Base-by-base conservation (phyloP, 441 rosid genomes). In the Metrosideros polymorpha region DNA sequence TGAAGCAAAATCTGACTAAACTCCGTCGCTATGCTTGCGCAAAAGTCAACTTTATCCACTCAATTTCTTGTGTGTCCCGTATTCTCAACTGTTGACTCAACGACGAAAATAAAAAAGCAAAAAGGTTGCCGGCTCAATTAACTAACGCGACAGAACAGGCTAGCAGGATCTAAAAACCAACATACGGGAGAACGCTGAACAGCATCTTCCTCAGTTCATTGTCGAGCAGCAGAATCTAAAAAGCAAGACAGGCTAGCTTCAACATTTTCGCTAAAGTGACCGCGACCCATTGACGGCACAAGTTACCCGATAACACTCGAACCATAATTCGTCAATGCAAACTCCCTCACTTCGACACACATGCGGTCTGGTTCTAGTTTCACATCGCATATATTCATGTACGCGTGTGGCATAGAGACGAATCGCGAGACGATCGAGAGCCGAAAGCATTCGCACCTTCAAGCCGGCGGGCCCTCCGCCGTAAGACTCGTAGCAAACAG, bases 381-480 rank as follows among this genome's bases (percentile, higher is more conserved):
- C 75, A 9, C 0, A 7, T 30, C 42, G 42, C 42, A 17, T 17
- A 18, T 7, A 30, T 43, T 2, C 17, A 27, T 14, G 19, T 3
- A 6, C 3, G 4, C 66, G 19, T 7, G 66, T 17, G n/a, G 19
- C 2, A 59, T 1, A 29, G 15, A 35, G n/a, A 71, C 22, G n/a
- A 35, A 35, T 35, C 79, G 2, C 15, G 47, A 66, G 9, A 13
- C 14, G 14, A 35, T n/a, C 45, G 13, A 39, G 52, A 82, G 49
- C 17, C 39, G 57, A 32, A 49, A 59, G 52, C 25, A 25, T 66
- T 43, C 7, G 24, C 35, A 29, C 95, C 95, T 92, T 91, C 75
- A 93, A 91, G 49, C 88, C 94, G 59, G 94, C 88, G 27, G 89
- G 85, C 29, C 95, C 95, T 79, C 94, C 94, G 24, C 95, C 97